Evolutionary conservation across 2,329 filamentous ascomycete genomes (phyloP), one percentile per base, ranked within the genome.

Genomic region (Verticillium nonalfalfae): DNA sequence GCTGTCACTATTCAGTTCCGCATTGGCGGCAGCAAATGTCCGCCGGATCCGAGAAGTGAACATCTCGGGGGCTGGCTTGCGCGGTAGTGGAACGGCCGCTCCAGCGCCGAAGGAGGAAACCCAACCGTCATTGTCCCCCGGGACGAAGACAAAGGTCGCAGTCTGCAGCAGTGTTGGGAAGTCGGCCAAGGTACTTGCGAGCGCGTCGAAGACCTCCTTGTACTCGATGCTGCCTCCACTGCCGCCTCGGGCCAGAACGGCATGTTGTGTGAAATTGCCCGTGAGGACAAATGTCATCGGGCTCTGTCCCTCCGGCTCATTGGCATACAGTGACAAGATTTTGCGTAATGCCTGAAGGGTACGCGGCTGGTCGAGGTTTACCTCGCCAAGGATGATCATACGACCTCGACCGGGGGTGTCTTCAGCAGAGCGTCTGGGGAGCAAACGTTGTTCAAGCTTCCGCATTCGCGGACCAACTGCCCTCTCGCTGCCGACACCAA

Each of bases 81-180:
- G 78, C 0, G 91, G 91, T 11, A 94, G 71, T 0, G 88, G 85
- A 0, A 85, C 84, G 0, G 89, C 86, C 1, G 90, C 88, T 4
- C 91, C 91, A 1, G 87, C 88, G 1, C 86, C 86, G 72, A 96
- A 97, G 2, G 93, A 85, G 0, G 92, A 96, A 5, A 89, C 86
- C 95, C 95, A 99, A n/a, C 91, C 93, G 73, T 99, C 95, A 72
- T 97, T 96, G 75, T 98, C 94, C 35, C 95, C 95, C 0, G 95
- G 95, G 0, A 98, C 90, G 71, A 99, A 97, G 36, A 97, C 81
- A 72, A 98, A 97, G 0, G 90, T 94, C 5, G 90, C 89, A 33
- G 85, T 84, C 61, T 89, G 88, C 54, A 98, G 83, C 14, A 99
- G 82, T 1, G 84, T 81, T 3, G 92, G 91, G 70, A 92, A 98